Conservation (phyloP, 345 rosid genomes). For the Eucalyptus grandis region DNA sequence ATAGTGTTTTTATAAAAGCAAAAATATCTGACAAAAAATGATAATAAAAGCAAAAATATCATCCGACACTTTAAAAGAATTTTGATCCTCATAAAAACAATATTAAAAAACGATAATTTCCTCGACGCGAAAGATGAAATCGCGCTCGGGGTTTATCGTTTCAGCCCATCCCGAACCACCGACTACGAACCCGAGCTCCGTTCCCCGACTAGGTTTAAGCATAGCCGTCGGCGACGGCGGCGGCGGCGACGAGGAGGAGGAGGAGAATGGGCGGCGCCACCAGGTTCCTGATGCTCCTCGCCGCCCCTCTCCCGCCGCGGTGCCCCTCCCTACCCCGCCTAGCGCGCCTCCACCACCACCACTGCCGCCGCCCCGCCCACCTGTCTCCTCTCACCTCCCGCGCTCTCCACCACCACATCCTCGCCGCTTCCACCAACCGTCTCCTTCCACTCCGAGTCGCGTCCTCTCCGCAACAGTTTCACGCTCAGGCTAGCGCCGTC, state of each 20-base stretch:
- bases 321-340: neutral
- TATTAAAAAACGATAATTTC: neutral
- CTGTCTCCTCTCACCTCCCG: neutral
- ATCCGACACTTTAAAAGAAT: neutral
- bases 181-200: neutral
- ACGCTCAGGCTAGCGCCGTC: neutral
- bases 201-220: conserved; percentile 5
- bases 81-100: neutral
- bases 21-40: neutral
- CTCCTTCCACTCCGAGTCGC: conserved; percentile 3
- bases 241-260: neutral
- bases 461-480: neutral
- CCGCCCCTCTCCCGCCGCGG: conserved; percentile 17
- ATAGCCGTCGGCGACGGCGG: neutral
- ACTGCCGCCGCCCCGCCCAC: neutral
- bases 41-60: neutral
- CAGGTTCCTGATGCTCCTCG: conserved; percentile 49
- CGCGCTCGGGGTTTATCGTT: neutral
- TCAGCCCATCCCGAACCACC: neutral
- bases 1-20: neutral
- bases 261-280: conserved; percentile 43
- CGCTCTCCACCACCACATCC: neutral
- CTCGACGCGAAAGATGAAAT: neutral
- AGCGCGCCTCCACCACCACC: conserved; percentile 1
- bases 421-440: neutral